Base-by-base conservation (phyloP, 2,329 filamentous ascomycete genomes). In the Neofusicoccum umdonicola region DNA sequence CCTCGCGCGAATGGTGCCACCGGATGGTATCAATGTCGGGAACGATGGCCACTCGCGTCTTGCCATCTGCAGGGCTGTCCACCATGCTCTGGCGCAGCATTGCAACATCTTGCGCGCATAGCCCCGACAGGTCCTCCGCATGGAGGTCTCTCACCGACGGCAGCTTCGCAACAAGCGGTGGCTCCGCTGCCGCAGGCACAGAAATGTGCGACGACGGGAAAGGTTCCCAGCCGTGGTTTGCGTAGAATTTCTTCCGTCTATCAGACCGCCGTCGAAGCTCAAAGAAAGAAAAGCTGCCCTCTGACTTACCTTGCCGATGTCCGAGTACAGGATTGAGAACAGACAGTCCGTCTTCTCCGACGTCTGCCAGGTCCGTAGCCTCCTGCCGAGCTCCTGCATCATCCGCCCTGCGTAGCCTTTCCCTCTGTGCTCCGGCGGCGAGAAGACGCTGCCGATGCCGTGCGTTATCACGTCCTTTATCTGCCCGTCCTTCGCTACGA, bases 1-100 rank as follows among this genome's bases (percentile, higher is more conserved):
- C 88, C 77, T 97, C 92, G 56, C 94, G 87, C 65, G 88, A 87
- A 74, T 92, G 87, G 76, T 94, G 89, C 92, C 92, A 96, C 66
- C 84, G 78, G 69, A 93, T 84, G 6, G 87, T 87, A 64, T 89
- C 85, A 66, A 85, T 76, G 70, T 92, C 86, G 0, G 92, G 91
- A 54, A 87, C 69, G 67, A 93, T 79, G 45, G 91, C 90, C 45
- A 95, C 84, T 34, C 52, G 57, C 13, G 81, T 84, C 68, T 82
- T 80, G 65, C 78, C 72, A 68, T 71, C 71, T 74, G 71, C 70
- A 71, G 73, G 71, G 71, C 70, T 70, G 67, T 69, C 69, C 19
- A 77, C 68, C n/a, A 92, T 79, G 9, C 81, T 80, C 12, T 76
- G 73, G 11, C 84, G 83, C 63, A 97, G 76, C 27, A 87, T 79